Evolutionary conservation across 2,329 filamentous ascomycete species (phyloP).

Genomic region (Calonectria pteridis): DNA sequence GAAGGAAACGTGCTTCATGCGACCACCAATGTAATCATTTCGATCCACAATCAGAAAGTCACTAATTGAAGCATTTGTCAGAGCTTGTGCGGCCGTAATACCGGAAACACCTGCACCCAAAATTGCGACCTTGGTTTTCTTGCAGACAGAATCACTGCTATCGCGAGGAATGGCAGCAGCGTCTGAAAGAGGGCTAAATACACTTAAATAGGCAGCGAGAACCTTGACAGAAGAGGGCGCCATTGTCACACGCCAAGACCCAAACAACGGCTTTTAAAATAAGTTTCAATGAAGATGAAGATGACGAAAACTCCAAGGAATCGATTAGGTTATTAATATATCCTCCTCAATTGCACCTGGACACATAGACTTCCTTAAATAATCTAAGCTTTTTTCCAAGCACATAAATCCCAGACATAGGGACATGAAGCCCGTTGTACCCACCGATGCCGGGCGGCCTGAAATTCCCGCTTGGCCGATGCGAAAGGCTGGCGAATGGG

Average conservation of each 20-base stretch:
- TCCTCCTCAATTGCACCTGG: neutral
- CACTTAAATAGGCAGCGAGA: neutral
- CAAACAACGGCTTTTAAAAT: neutral
- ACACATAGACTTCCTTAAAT: neutral
- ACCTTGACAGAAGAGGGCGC: neutral
- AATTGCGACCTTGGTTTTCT: slow-evolving; percentile 49
- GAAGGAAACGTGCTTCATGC: slow-evolving; percentile 68
- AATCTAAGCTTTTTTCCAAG: neutral
- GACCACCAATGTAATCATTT: slow-evolving; percentile 72
- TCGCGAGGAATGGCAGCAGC: slow-evolving; percentile 7
- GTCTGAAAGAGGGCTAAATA: neutral
- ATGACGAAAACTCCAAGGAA: neutral
- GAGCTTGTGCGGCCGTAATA: slow-evolving; percentile 73
- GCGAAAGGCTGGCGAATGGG: neutral
- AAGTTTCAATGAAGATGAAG: neutral
- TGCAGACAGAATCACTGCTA: slow-evolving; percentile 32
- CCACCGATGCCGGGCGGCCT: neutral
- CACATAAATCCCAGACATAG: neutral
- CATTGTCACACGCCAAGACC: neutral
- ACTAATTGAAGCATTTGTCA: slow-evolving; percentile 69
- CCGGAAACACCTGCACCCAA: slow-evolving; percentile 72
- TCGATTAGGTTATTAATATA: neutral
- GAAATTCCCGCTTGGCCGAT: neutral
- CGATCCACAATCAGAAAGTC: slow-evolving; percentile 77
- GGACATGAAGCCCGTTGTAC: neutral